Base-by-base conservation (phyloP, 2,329 filamentous ascomycete genomes). In the Ustulina deusta region DNA sequence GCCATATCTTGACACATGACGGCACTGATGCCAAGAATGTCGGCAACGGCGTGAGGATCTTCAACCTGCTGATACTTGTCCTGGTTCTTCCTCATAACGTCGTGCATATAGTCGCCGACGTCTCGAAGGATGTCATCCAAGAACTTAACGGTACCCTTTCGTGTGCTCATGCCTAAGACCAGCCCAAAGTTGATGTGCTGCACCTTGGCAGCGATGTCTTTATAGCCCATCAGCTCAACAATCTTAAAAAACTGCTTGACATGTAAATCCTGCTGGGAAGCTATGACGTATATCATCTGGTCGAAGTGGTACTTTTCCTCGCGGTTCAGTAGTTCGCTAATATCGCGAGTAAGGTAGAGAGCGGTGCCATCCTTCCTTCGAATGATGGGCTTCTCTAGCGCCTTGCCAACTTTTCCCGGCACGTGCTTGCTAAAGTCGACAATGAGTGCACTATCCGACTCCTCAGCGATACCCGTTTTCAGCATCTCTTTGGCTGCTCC, bases 1-100 rank as follows among this genome's bases (percentile, higher is more conserved):
- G 89, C 92, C 93, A 98, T 97, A 78, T 98, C 96, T 81, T 98
- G 95, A 22, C 97, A 93, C 94, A 98, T 98, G 77, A 98, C 95
- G 77, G 92, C 91, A 71, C 92, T 94, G 78, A 98, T 97, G 71
- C 95, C 96, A 2, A 98, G 87, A 11, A 88, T 93, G 82, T 98
- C 96, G 69, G 96, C 94, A 10, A 90, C 92, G 62, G 88, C 87
- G 62, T 89, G 90, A 0, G 95, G 95, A 79, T 98, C 85, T 76
- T 91, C 92, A 22, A 99, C 91, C 81, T 97, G 94, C 64, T 89
- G 83, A 81, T 98, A 99, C 85, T 99, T 99, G 77, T 87, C 85
- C 75, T 92, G 86, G 80, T 98, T 98, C 83, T 91, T 91, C 81
- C 84, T 89, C 96, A 99, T 99, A 59, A 97, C 93, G 69, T 97